Base-by-base conservation (phyloP, 1,139 yeast genomes). In the Suhomyces bolitotheri region DNA sequence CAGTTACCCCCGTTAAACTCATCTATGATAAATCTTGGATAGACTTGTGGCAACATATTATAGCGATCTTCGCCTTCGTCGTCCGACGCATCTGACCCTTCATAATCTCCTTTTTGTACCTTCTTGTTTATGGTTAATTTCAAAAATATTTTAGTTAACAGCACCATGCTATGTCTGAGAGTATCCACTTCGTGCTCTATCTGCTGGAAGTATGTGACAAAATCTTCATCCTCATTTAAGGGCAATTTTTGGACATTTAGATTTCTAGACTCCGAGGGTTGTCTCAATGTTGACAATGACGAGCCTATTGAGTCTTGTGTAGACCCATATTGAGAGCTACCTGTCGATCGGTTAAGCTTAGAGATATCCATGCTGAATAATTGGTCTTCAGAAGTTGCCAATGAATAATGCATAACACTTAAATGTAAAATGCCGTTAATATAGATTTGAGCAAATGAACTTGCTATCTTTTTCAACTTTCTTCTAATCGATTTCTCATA, bases 1-100 rank as follows among this genome's bases (percentile, higher is more conserved):
- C 87, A 82, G 46, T 80, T 80, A 7, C 88, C 89, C 7, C 88
- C 90, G 48, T 79, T 80, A 53, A 79, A 82, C 39, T 76, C 80
- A 30, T 78, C 77, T 22, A 71, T 64, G 7, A 82, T 56, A 49
- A 82, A 80, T 39, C 92, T 63, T n/a, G 90, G 86, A 46, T 80
- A 76, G 2, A 78, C 62, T 51, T 81, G 82, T 0, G 90, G 90
- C 17, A 82, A 50, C 10, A 63, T 40, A 29, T 71, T 62, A 42
- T 52, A 59, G 20, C 74, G 48, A 25, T 62, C 71, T 33, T 58
- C 62, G 2, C 69, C 71, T 34, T 57, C 55, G 12, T 47, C 60
- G 16, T 56, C 62, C 1, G 69, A 62, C 4, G 53, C 58, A 46
- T 69, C 76, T 2, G 71, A 61, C 0, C 64, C 61, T 42, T 66